Base-by-base conservation (phyloP, 2,329 filamentous ascomycete genomes). In the Coleophoma cylindrospora region DNA sequence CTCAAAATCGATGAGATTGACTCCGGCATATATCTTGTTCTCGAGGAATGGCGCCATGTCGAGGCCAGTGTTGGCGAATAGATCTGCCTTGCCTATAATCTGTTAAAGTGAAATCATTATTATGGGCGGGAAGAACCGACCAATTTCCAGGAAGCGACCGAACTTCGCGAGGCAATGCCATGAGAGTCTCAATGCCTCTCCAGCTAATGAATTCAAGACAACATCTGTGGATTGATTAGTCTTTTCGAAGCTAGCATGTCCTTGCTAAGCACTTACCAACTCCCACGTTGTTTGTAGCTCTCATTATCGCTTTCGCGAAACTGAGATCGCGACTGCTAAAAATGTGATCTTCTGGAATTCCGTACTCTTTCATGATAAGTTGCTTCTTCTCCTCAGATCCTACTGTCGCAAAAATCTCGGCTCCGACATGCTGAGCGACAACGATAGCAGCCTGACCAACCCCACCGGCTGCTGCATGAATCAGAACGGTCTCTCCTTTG, bases 271-370 rank as follows among this genome's bases (percentile, higher is more conserved):
- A 38, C 4, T 60, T 50, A 43, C 60, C 56, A 14, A 60, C 57
- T 43, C 57, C 57, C 10, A 44, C n/a, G 14, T 50, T 34, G n/a
- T 52, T 50, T 33, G 54, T 60, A 11, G 52, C 40, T 14, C 50
- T 21, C 40, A 53, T 54, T 4, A 68, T 50, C 0, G 75, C 51
- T 3, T 55, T 46, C 1, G 58, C 53, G 4, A 67, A 62, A 32
- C 71, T 68, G 17, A 57, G 60, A 19, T 68, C 65, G 11, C 64
- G 59, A 21, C 66, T 62, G 47, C 59, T 56, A 2, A 79, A 54
- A 14, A 77, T 72, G 15, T 63, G 63, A 2, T 64, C 51, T 0
- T 63, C 43, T 0, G 68, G 61, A 8, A 79, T 62, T 2, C 67
- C 66, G 41, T 65, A 62, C 0, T 59, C 59, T 0, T 57, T 14